Base-by-base conservation (phyloP, 2,329 filamentous ascomycete genomes). In the Fusarium odoratissimum region DNA sequence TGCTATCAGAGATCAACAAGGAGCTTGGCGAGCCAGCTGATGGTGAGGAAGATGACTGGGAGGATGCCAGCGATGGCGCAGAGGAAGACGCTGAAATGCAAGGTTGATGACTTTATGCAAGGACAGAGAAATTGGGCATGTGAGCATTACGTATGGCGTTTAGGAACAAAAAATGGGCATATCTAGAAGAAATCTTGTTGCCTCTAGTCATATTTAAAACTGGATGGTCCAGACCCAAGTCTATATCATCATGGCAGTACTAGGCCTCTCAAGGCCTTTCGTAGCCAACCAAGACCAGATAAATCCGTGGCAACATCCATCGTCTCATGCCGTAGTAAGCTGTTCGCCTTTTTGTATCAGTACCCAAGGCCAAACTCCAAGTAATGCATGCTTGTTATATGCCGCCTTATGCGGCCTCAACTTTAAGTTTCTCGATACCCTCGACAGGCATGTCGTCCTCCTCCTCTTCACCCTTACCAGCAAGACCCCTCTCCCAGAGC, bases 401-500 rank as follows among this genome's bases (percentile, higher is more conserved):
- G 3, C 19, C 21, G 25, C 19, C 57, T 70, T 69, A 80, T 33
- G 61, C 51, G 64, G 88, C 89, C 74, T 90, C 87, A 59, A 97
- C 87, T 82, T 93, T 92, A 74, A 97, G 85, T 80, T 91, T 93
- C 71, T 92, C 90, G 67, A 95, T 83, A 38, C 87, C 89, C 35
- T 89, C 91, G 52, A 87, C 86, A 44, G 86, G 87, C 23, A 88
- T 88, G 8, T 90, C 91, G 25, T 92, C 92, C 3, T 93, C 90
- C 4, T 87, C 90, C 21, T 90, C 90, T 49, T 92, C 91, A 69
- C 82, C 86, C 83, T 91, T 93, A 52, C 89, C 87, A 56, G 84
- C 92, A 77, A 95, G 81, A 33, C 93, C 93, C 56, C 87, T 87
- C 85, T 95, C 92, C 92, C 93, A 95, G 41, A 95, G 85, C 79